Conservation (phyloP, 129 eudicot genomes). For the Dittrichia graveolens region DNA sequence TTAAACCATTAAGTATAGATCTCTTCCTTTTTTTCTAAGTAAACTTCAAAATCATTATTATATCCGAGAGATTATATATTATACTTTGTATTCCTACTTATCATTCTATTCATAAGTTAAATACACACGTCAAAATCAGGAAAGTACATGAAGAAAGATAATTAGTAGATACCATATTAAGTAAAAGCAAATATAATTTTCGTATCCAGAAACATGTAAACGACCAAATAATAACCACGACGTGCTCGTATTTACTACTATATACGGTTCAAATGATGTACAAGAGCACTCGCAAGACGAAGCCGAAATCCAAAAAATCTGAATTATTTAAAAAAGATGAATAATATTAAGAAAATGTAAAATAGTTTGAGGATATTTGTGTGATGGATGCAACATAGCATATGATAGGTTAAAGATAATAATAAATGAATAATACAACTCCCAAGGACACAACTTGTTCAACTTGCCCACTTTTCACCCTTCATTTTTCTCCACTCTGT, state of each 20-base stretch:
- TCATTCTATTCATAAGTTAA: too few species aligned
- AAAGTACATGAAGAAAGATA: too few species aligned
- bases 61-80: too few species aligned
- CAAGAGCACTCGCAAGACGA: background rate
- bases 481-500: slow-evolving; percentile 20
- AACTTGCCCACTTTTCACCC: slow-evolving; percentile 40
- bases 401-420: slow-evolving; percentile 33
- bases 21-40: too few species aligned
- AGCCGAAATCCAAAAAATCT: background rate
- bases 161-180: too few species aligned
- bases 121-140: too few species aligned
- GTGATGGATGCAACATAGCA: slow-evolving; percentile 35
- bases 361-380: background rate
- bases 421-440: slow-evolving; percentile 20
- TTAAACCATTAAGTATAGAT: background rate
- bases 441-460: slow-evolving; percentile 41
- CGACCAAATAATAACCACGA: background rate
- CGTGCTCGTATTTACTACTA: background rate
- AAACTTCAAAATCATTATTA: too few species aligned
- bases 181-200: too few species aligned
- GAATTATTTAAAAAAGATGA: background rate
- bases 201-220: background rate
- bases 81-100: too few species aligned
- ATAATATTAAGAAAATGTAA: background rate
- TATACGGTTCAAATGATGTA: background rate